Conservation (phyloP, 306 rosid genomes). For the Corylus avellana region DNA sequence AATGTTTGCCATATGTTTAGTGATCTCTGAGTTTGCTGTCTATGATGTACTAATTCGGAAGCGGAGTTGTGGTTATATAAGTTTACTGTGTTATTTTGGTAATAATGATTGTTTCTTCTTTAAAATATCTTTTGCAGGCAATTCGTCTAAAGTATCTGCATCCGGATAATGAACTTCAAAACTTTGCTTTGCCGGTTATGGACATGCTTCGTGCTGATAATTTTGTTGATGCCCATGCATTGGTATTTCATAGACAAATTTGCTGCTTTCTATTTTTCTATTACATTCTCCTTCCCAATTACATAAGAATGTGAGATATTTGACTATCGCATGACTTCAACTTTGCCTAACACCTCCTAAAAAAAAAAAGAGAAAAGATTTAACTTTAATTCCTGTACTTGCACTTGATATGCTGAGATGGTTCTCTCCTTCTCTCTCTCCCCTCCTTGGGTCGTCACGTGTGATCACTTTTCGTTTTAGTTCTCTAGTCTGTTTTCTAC, state of each 20-base stretch:
- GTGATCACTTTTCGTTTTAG: no score
- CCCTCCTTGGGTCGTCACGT: no score
- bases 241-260: conserved; percentile 52
- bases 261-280: conserved; percentile 9
- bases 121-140: conserved; percentile 59
- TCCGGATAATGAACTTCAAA: conserved; percentile 89
- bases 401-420: no score
- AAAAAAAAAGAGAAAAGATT: no score
- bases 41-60: not conserved
- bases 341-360: not conserved
- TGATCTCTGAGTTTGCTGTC: conserved; percentile 8
- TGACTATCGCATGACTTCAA: not conserved
- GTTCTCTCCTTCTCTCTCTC: no score
- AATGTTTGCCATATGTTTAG: conserved; percentile 1
- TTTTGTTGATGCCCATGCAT: conserved; percentile 75
- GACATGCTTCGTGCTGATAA: conserved; percentile 79
- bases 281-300: conserved; percentile 6
- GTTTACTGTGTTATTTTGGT: conserved; percentile 9
- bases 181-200: conserved; percentile 71
- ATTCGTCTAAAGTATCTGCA: conserved; percentile 76
- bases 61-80: not conserved
- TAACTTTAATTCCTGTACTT: no score
- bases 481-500: no score
- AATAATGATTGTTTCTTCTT: conserved; percentile 24
- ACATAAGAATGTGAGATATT: not conserved